These are phyloP conservation scores for Basipetospora chlamydospora DNA, from an alignment of 2,329 filamentous ascomycete species.

Conservation along the genomic window DNA sequence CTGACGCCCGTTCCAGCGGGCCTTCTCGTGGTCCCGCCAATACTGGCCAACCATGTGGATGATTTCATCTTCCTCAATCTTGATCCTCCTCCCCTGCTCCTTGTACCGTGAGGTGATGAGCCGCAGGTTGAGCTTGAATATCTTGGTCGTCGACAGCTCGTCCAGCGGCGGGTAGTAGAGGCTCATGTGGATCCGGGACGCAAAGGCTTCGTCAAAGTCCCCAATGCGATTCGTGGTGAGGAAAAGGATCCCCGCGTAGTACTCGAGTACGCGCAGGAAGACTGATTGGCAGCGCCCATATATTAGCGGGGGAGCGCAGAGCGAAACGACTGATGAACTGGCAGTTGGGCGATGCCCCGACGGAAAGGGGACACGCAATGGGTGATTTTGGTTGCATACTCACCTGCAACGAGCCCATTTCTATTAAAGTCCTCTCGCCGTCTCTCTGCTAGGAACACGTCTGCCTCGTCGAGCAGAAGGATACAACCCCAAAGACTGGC, in stretches of 20 bases:
- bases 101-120: conserved; percentile 11
- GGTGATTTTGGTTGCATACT: neutral
- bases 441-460: conserved; percentile 12
- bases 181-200: conserved; percentile 22
- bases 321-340: too few species aligned
- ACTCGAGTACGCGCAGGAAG: conserved; percentile 25
- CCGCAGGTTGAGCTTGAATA: conserved; percentile 16
- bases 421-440: conserved; percentile 10
- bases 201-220: conserved; percentile 29
- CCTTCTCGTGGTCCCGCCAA: conserved; percentile 7
- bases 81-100: conserved; percentile 8
- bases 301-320: too few species aligned
- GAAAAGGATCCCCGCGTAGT: conserved; percentile 25
- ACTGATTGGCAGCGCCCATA: too few species aligned
- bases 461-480: conserved; percentile 14
- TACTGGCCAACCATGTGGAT: conserved; percentile 9
- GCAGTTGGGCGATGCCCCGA: too few species aligned
- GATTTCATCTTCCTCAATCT: conserved; percentile 12
- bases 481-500: conserved; percentile 14
- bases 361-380: neutral
- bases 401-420: conserved; percentile 13
- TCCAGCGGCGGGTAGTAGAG: conserved; percentile 18
- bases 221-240: conserved; percentile 31
- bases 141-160: conserved; percentile 10
- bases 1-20: conserved; percentile 18